Evolutionary conservation across 805 yeast species (phyloP).

Genomic region (Ascoidea tarda): DNA sequence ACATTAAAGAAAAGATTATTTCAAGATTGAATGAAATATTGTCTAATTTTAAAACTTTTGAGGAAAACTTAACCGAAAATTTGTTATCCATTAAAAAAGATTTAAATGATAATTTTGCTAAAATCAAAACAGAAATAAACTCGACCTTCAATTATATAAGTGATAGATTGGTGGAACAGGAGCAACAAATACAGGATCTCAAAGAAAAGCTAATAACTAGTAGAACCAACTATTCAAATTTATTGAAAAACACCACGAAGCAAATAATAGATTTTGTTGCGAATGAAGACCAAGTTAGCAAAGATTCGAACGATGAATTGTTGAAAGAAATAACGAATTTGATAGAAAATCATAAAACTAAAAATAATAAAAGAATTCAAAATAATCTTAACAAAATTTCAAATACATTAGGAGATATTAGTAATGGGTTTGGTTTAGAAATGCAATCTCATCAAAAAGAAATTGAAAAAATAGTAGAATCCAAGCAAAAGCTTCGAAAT

Average conservation of each 20-base stretch:
- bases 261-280: background rate
- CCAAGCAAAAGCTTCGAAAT: background rate
- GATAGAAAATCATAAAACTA: background rate
- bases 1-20: background rate
- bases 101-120: no score
- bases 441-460: no score
- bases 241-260: background rate
- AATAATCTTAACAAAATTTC: background rate
- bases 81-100: background rate
- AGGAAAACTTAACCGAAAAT: background rate
- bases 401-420: background rate
- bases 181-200: background rate
- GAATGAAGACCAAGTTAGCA: background rate
- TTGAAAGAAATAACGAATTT: background rate
- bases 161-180: background rate
- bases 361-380: background rate
- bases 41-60: background rate
- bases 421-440: background rate
- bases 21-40: background rate
- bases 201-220: background rate
- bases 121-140: no score
- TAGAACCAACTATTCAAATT: background rate
- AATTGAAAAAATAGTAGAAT: background rate
- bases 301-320: background rate
- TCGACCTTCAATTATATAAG: no score